Evolutionary conservation across 805 yeast genomes (phyloP), one percentile per base, ranked within the genome.

Genomic region (Pichia scutulata): DNA sequence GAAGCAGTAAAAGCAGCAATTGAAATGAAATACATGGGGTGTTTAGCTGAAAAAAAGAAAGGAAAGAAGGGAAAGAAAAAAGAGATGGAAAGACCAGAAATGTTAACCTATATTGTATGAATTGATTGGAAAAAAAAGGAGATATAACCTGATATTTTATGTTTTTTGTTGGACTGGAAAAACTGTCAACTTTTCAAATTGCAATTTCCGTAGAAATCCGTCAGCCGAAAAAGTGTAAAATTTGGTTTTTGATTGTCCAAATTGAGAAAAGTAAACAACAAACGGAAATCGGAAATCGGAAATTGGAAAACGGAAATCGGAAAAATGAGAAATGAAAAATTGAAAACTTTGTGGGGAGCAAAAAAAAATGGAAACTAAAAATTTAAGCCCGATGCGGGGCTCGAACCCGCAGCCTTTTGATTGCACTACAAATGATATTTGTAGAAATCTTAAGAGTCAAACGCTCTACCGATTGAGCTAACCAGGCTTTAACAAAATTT

Each of bases 381-480:
- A 41, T 9, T 36, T 5, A 49, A 50, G 52, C 52, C 52, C 52
- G 47, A 50, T 43, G 52, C 52, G 52, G 52, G 52, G 52, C 49
- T 49, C 52, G 52, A 49, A 49, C 52, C 52, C 49, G 52, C 52
- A 46, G 52, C 52, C 52, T 50, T 50, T 50, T 50, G 52, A 50
- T 46, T 49, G 46, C 52, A 28, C 37, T 28, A 18, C 23, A 14
- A 26, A n/a, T n/a, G n/a, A n/a, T n/a, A n/a, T n/a, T 25, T 1
- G 28, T 18, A 30, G 30, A 22, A 44, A 8, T 19, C 47, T 40
- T 50, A 50, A 50, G 52, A 50, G 52, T 50, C 52, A 50, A 50
- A 50, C 49, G 52, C 52, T 50, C 52, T 50, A 50, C 52, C 52
- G 52, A 50, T 50, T 50, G 52, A 50, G 52, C 52, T 50, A 50